Conservation (phyloP, 345 rosid species). For the Populus tremula region DNA sequence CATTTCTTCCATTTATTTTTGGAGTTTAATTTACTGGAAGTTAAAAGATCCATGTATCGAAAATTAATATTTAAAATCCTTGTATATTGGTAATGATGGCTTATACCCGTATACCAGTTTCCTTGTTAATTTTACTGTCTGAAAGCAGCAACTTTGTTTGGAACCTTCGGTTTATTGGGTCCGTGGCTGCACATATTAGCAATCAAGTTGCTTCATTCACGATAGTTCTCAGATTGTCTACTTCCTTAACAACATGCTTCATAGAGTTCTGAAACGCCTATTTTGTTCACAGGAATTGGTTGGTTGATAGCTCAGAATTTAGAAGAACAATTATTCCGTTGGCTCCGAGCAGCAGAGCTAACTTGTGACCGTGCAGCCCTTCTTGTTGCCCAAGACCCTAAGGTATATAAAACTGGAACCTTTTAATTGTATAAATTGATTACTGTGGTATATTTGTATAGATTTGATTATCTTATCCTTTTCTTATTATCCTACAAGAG, state of each 20-base stretch:
- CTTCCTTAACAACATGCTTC: not conserved
- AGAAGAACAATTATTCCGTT: conserved; percentile 85
- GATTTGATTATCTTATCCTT: conserved; percentile 22
- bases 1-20: not conserved
- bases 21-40: not conserved
- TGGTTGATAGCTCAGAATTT: conserved; percentile 73
- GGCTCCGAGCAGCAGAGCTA: conserved; percentile 92
- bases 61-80: not conserved
- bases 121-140: not conserved
- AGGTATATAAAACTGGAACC: conserved; percentile 41
- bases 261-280: conserved; percentile 1
- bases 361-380: conserved; percentile 99
- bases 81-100: not conserved
- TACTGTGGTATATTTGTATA: not conserved
- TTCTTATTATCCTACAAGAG: conserved; percentile 62
- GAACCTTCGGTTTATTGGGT: not conserved
- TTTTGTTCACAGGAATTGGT: conserved; percentile 61
- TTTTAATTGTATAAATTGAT: not conserved
- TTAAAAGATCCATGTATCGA: not conserved
- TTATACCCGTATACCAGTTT: not conserved
- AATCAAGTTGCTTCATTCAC: not conserved
- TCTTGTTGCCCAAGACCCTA: conserved; percentile 91
- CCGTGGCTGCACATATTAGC: not conserved
- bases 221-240: not conserved
- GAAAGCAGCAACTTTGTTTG: not conserved